Percentiles rank a stretch among this genome's conserved stretches.
Conservation (phyloP, 1,284 basidiomycete species). For the Papiliotrema fonsecae region DNA sequence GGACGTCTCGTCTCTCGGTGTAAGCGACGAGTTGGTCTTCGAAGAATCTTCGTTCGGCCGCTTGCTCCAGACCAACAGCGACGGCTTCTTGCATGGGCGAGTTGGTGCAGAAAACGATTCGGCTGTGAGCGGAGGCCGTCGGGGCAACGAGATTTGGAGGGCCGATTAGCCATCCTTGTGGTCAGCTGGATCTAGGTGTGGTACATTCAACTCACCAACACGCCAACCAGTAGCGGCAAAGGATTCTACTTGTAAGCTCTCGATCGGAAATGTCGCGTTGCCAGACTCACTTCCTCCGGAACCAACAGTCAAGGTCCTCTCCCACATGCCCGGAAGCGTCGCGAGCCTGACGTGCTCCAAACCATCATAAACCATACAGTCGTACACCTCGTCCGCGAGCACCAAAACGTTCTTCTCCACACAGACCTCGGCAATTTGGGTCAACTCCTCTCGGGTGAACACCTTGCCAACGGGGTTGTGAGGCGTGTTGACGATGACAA, state of each 20-base stretch:
- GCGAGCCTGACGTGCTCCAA: slow-evolving; percentile 89
- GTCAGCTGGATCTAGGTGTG: not conserved
- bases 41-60: slow-evolving; percentile 69
- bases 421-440: slow-evolving; percentile 76
- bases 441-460: slow-evolving; percentile 76
- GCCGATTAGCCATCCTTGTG: slow-evolving; percentile 75
- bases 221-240: slow-evolving; percentile 99
- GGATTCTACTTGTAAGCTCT: slow-evolving; percentile 57
- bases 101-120: slow-evolving; percentile 93
- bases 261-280: not conserved
- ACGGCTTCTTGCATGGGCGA: slow-evolving; percentile 88
- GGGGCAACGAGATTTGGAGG: slow-evolving; percentile 77
- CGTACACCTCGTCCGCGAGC: slow-evolving; percentile 98
- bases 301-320: slow-evolving; percentile 77
- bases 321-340: slow-evolving; percentile 95
- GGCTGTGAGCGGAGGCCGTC: slow-evolving; percentile 81
- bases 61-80: slow-evolving; percentile 78
- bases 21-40: slow-evolving; percentile 74
- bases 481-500: slow-evolving; percentile 90
- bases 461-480: slow-evolving; percentile 97
- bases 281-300: slow-evolving; percentile 69
- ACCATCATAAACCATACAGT: slow-evolving; percentile 83
- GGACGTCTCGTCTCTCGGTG: slow-evolving; percentile 66
- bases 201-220: slow-evolving; percentile 56
- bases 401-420: slow-evolving; percentile 90